Base-by-base conservation (phyloP, 1,284 basidiomycete species). In the Rhizoctonia solani region DNA sequence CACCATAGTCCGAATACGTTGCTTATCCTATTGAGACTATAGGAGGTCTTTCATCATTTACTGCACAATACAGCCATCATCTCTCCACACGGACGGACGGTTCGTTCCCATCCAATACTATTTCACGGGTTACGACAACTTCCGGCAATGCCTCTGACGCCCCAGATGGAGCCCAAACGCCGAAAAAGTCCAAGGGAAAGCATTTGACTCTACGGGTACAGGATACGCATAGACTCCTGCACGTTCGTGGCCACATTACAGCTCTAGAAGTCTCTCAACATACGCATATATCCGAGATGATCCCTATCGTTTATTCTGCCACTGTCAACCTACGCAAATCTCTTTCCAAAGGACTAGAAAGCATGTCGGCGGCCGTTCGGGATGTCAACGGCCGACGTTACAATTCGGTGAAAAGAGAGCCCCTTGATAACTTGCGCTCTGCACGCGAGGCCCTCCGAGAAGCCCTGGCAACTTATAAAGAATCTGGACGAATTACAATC, bases 331-430 rank as follows among this genome's bases (percentile, higher is more conserved):
- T 86, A 0, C 81, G 84, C 16, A 54, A 71, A 3, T 77, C 81
- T 0, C 77, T 77, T 32, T 71, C 76, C 4, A 74, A 69, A 2
- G 81, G 76, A 1, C 73, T 85, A 16, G 69, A 69, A 14, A 76
- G 76, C 25, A 75, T 76, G 8, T 73, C 78, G 27, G 71, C 72
- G 4, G 77, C 79, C 56, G 70, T 86, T 29, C 74, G 78, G 16
- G 73, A 77, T 49, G 75, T 83, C 69, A 87, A 87, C 73, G 76
- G 75, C 14, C 76, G 77, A 13, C 79, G 85, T 30, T 87, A 82
- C 78, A 69, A 71, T 71, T 71, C 73, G 13, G 70, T 58, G 19
- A 71, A 72, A 5, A 68, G 39, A 65, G 76, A 77, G 41, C 70
- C 75, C 34, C 74, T 74, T 32, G 70, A 74, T 34, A 74, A 74